Evolutionary conservation across 2,329 filamentous ascomycete species (phyloP), one percentile per base, ranked within the genome.

Genomic region (Monosporascus ibericus): DNA sequence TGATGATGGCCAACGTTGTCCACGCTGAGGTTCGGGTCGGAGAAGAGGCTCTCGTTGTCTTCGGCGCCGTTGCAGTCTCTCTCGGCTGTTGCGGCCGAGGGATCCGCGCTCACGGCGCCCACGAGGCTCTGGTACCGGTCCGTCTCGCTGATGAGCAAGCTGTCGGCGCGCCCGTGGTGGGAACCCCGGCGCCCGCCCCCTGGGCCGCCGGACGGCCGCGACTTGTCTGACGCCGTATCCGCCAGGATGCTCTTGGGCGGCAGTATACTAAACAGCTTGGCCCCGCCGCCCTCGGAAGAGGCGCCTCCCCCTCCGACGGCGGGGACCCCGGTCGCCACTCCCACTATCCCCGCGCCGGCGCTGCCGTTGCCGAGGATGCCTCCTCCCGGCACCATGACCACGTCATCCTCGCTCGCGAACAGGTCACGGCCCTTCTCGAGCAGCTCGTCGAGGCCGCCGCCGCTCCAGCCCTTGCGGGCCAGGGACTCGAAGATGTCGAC

Each of bases 401-500:
- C 57, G n/a, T 68, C 68, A 3, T 70, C 68, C 27, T 71, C 68
- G 27, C 57, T 71, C 3, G 79, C 79, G 54, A 85, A 84, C 18
- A 86, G 68, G 62, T 87, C 84, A 37, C 75, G 74, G 8, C 83
- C 84, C 61, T 78, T 81, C 54, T 87, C 84, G 3, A 87, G 70
- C 4, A 87, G 68, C 36, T 86, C 84, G 54, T 87, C 84, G 27
- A 87, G 70, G 0, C 84, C 84, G 30, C 84, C 84, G 38, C 84
- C 84, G 20, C 72, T 79, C 84, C 84, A 87, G 7, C 84, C 84
- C 61, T 87, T 87, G 54, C 82, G 72, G 20, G 84, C 84, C 24
- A 87, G 69, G 24, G 79, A 75, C 70, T 87, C 84, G 53, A 86
- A 86, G 27, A 87, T 87, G 67, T 87, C 84, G 20, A 87, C 80